Conservation (phyloP, 495 filamentous ascomycete genomes). For the Neurospora sp. region DNA sequence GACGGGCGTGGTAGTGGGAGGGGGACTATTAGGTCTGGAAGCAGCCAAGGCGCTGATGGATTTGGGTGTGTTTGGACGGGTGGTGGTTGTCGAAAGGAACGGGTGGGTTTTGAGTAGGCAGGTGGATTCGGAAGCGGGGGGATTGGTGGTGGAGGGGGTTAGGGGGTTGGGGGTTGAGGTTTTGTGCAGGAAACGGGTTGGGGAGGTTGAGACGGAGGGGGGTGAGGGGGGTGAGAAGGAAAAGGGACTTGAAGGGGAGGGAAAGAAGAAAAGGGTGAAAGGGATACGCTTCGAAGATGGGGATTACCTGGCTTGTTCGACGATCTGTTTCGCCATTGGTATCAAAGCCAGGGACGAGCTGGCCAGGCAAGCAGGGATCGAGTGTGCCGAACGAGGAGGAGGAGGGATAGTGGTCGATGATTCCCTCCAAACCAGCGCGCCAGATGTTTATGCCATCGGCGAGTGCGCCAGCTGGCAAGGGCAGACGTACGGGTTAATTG, state of each 20-base stretch:
- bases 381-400: conserved; percentile 64
- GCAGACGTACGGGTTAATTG: conserved; percentile 89
- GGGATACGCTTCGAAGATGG: conserved; percentile 82
- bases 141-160: conserved; percentile 77
- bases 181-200: conserved; percentile 50
- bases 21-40: conserved; percentile 81
- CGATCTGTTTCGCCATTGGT: conserved; percentile 89
- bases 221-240: too few species aligned
- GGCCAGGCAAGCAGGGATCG: conserved; percentile 58
- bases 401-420: conserved; percentile 63
- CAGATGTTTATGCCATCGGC: conserved; percentile 81
- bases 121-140: conserved; percentile 75
- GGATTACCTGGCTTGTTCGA: conserved; percentile 68
- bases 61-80: conserved; percentile 62
- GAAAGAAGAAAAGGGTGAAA: conserved; percentile 46
- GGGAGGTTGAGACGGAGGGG: conserved; percentile 59
- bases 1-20: conserved; percentile 76
- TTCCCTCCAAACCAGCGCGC: conserved; percentile 57
- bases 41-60: conserved; percentile 96
- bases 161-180: conserved; percentile 74
- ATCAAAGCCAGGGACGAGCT: conserved; percentile 79
- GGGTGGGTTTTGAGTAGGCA: conserved; percentile 82
- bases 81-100: conserved; percentile 82
- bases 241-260: too few species aligned
- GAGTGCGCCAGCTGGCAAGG: conserved; percentile 94